phyloP scores from a whole-genome alignment of 768 basidiomycete species.

The Phlebiopsis gigantea region DNA sequence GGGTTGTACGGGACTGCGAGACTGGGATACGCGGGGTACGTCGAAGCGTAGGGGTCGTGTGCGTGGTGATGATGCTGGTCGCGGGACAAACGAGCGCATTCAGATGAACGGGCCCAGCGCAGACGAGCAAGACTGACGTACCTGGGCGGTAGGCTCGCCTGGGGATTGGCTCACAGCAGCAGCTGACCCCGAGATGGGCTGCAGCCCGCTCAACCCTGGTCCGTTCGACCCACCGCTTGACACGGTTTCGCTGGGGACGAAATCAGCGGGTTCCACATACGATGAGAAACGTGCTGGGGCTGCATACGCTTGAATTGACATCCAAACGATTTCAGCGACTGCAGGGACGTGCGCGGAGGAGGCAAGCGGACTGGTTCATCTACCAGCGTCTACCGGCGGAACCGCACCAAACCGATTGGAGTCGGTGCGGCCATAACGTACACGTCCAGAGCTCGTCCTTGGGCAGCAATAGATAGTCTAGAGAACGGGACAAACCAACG shows the following conservation, averaged over 20 bases:
- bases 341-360: neutral
- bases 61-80: neutral
- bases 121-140: neutral
- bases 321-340: neutral
- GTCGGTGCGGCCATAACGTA: neutral
- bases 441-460: neutral
- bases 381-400: neutral
- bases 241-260: conserved; percentile 4
- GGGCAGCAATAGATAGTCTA: neutral
- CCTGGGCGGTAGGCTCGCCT: conserved; percentile 6
- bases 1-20: neutral
- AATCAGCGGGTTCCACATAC: conserved; percentile 1
- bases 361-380: conserved; percentile 8
- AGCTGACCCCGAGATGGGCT: neutral
- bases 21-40: conserved; percentile 1
- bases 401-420: conserved; percentile 2
- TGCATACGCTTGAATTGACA: conserved; percentile 11
- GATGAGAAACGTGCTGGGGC: neutral
- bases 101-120: neutral
- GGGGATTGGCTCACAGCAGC: conserved; percentile 14
- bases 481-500: neutral
- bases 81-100: neutral
- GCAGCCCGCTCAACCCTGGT: conserved; percentile 9
- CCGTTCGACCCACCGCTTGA: conserved; percentile 1
- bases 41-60: conserved; percentile 7